Percentiles rank a stretch among this genome's conserved stretches.
phyloP scores from a whole-genome alignment of 148 eudicot species.

The Spergularia marina region DNA sequence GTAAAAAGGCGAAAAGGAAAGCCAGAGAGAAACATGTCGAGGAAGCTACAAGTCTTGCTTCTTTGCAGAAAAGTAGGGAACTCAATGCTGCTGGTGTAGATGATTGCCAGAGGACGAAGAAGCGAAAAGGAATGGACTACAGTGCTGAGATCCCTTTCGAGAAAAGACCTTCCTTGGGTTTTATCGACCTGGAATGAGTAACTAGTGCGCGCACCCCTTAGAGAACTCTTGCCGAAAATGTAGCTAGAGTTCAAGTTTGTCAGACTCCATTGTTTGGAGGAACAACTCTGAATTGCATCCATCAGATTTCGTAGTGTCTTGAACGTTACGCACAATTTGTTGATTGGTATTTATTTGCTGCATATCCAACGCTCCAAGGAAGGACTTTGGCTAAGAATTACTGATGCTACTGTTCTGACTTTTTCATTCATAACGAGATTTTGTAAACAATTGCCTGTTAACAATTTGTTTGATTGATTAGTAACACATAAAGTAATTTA shows the following conservation, averaged over 20 bases:
- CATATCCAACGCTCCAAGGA: no score
- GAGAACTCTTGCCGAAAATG: conserved; percentile 92
- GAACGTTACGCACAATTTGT: no score
- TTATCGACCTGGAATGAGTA: conserved; percentile 89
- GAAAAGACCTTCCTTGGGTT: conserved; percentile 95
- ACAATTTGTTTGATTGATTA: no score
- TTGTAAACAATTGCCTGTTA: no score
- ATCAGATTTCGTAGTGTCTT: conserved; percentile 53
- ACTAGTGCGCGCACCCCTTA: conserved; percentile 96
- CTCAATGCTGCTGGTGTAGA: conserved; percentile 98
- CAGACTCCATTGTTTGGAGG: conserved; percentile 98
- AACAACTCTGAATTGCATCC: conserved; percentile 89
- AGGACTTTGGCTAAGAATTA: no score
- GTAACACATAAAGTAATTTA: no score
- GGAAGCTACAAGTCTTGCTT: conserved; percentile 98
- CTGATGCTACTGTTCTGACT: no score
- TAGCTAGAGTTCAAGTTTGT: conserved; percentile 77
- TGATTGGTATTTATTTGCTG: no score
- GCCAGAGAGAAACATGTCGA: conserved; percentile 99
- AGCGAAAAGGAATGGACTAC: conserved; percentile 90
- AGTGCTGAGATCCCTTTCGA: conserved; percentile 97
- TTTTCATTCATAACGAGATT: no score
- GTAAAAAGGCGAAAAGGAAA: conserved; percentile 97
- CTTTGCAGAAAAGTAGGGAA: conserved; percentile 96
- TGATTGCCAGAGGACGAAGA: conserved; percentile 75